These are phyloP conservation scores for Erodium moschatum DNA, from an alignment of 441 rosid genomes.

Conservation along the genomic window DNA sequence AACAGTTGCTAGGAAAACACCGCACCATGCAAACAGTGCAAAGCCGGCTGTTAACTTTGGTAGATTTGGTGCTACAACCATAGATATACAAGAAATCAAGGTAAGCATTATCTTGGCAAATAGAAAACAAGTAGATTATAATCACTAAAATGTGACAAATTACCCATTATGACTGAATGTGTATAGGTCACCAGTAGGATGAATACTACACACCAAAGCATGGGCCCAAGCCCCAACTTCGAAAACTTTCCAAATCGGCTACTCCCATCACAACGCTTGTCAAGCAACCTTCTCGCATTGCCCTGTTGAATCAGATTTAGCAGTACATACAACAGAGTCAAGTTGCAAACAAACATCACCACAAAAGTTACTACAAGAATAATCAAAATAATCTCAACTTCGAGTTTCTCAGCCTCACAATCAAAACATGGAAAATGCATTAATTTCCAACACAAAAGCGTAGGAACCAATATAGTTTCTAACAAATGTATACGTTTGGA, in stretches of 20 bases:
- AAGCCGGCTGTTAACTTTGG: slow-evolving; percentile 66
- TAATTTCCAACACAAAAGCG: not conserved
- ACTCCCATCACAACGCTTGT: slow-evolving; percentile 61
- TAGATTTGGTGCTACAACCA: slow-evolving; percentile 56
- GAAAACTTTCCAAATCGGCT: slow-evolving; percentile 59
- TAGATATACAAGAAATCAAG: slow-evolving; percentile 6
- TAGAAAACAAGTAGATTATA: slow-evolving; percentile 14
- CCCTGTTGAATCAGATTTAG: slow-evolving; percentile 43
- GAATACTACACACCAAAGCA: slow-evolving; percentile 61
- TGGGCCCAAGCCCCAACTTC: slow-evolving; percentile 78
- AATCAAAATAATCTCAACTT: too few relatives aligned
- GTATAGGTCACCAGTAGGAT: slow-evolving; percentile 51
- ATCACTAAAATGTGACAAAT: slow-evolving; percentile 19
- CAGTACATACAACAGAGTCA: not conserved
- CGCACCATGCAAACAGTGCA: slow-evolving; percentile 85
- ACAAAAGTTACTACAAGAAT: not conserved
- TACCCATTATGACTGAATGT: slow-evolving; percentile 67
- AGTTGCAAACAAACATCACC: not conserved
- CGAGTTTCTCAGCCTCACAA: not conserved
- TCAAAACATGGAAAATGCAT: not conserved
- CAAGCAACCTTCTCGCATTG: slow-evolving; percentile 75
- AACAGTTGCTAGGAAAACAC: slow-evolving; percentile 57
- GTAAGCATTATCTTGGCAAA: slow-evolving; percentile 14
- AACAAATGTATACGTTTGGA: not conserved
- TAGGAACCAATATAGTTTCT: not conserved